Evolutionary conservation across 768 basidiomycete genomes (phyloP).

Genomic region (Pleurotus djamor): DNA sequence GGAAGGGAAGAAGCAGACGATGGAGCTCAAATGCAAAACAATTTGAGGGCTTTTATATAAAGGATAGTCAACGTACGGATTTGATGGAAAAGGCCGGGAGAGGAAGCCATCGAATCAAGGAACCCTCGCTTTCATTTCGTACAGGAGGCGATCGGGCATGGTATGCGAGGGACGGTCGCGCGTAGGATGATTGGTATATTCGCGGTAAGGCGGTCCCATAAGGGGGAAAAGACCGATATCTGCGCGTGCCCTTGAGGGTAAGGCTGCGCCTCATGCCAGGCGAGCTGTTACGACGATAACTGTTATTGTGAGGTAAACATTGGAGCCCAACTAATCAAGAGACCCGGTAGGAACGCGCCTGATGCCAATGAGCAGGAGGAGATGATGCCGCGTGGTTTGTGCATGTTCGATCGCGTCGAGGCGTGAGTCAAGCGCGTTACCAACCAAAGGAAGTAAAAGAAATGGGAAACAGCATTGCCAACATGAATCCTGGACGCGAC

Average conservation of each 20-base stretch:
- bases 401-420: slow-evolving; percentile 1
- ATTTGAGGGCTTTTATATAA: slow-evolving; percentile 2
- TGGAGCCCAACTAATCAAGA: slow-evolving; percentile 2
- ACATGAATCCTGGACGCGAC: not conserved
- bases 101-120: not conserved
- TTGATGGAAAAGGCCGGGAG: slow-evolving; percentile 6
- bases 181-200: not conserved
- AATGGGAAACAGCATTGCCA: not conserved
- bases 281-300: not conserved
- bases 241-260: slow-evolving; percentile 1
- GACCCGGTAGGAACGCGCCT: not conserved
- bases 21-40: not conserved
- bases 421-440: slow-evolving; percentile 4
- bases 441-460: not conserved
- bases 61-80: not conserved
- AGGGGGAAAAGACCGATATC: slow-evolving; percentile 2
- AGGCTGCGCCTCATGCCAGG: not conserved
- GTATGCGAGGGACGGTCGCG: not conserved
- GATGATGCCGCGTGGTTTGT: slow-evolving; percentile 5
- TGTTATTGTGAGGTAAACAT: slow-evolving; percentile 4
- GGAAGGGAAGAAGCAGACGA: slow-evolving; percentile 1
- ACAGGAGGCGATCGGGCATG: slow-evolving; percentile 3
- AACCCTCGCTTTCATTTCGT: slow-evolving; percentile 1
- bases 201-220: not conserved
- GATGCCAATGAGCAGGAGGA: slow-evolving; percentile 3